Base-by-base conservation (phyloP, 2,329 filamentous ascomycete genomes). In the Colletotrichum siamense region DNA sequence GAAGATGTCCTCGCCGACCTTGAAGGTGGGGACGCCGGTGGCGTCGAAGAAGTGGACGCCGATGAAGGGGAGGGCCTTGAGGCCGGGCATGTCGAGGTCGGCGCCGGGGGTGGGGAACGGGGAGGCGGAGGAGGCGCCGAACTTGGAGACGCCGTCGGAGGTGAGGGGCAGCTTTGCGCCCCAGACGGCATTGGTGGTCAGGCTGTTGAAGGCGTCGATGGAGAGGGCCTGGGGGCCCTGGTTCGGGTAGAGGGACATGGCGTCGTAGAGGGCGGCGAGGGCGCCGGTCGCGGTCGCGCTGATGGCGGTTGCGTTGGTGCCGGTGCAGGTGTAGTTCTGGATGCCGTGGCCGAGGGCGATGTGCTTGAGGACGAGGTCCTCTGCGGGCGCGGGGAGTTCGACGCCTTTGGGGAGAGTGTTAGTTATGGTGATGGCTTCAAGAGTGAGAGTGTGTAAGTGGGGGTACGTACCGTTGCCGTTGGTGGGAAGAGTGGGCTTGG, bases 41-140 rank as follows among this genome's bases (percentile, higher is more conserved):
- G 77, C 77, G 83, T 89, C 89, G 87, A 95, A 95, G 89, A 88
- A 94, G 87, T 95, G 94, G 79, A 91, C 88, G 34, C 94, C 94
- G 16, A 93, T 81, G 79, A 89, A 88, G 65, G 85, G 83, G 8
- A 90, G 75, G 3, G 81, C 77, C 13, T 62, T 55, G 44, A 86
- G 57, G 69, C 82, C 82, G 8, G 82, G 74, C 39, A 88, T 80
- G 12, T 80, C 77, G 69, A 92, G 82, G 69, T 84, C 79, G 5
- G 86, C 82, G 3, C 84, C 83, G 32, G 85, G 82, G 26, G 83
- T 78, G 59, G 84, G 83, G 79, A 90, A 90, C 4, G 90, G 88
- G n/a, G 85, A 79, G 8, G 85, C 80, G 65, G 85, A 82, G n/a
- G 86, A 85, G 55, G 88, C 88, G 67, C 86, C 87, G 75, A 85